These are phyloP conservation scores for Ophiorrhiza pumila DNA, from an alignment of 257 asterid species.

Conservation along the genomic window DNA sequence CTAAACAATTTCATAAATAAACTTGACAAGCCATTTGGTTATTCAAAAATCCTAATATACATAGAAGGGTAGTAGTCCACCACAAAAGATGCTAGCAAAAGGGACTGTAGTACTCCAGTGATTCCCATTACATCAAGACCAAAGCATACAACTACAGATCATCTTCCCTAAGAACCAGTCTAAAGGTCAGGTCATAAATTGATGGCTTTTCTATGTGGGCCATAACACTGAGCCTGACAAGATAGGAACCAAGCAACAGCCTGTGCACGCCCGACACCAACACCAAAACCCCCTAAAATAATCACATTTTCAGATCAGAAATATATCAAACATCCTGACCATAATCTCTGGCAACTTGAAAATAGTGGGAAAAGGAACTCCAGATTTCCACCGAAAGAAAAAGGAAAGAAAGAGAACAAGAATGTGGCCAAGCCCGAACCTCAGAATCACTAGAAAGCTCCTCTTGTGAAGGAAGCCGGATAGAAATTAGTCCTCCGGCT, in stretches of 20 bases:
- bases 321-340: too few species aligned
- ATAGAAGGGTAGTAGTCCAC: too few species aligned
- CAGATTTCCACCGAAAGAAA: neutral
- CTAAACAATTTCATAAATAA: neutral
- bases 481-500: constrained; percentile 85
- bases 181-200: neutral
- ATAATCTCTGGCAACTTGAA: too few species aligned
- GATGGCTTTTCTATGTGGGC: neutral
- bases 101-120: too few species aligned
- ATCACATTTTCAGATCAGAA: neutral
- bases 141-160: neutral
- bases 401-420: neutral
- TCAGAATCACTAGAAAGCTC: constrained; percentile 51
- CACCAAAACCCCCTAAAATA: too few species aligned
- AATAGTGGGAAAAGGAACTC: constrained; percentile 1
- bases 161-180: neutral
- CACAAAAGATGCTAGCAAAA: too few species aligned
- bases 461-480: constrained; percentile 69
- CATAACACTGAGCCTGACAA: too few species aligned
- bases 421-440: constrained; percentile 40
- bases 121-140: neutral
- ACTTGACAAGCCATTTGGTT: neutral
- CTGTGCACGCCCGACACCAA: too few species aligned
- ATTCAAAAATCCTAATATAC: too few species aligned
- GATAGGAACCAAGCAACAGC: too few species aligned